Evolutionary conservation across 225 moss, liverwort and hornwort genomes (phyloP), one percentile per base, ranked within the genome.

Genomic region (Pleurozium schreberi): DNA sequence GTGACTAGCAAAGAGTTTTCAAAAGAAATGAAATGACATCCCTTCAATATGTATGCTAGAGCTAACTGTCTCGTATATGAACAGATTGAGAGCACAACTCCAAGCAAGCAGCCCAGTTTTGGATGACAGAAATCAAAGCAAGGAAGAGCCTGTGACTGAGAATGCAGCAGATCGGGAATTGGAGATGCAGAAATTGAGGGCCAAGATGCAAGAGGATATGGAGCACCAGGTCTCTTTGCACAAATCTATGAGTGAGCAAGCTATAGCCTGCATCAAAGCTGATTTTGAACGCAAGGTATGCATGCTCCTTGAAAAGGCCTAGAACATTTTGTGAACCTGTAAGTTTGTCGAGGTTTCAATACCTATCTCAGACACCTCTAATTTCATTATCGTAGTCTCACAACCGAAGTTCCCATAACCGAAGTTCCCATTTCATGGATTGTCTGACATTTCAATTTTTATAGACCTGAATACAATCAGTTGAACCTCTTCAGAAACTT

Each of bases 261-360:
- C 98, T 34, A 95, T 97, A 93, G 96, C 97, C 38, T 98, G 98
- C 93, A 98, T 98, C 91, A 97, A 97, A 91, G 97, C 98, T 84
- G 96, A 98, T 91, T 86, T 98, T 88, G 96, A 96, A 92, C 95
- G 96, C 65, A 96, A 98, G 95, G 98, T 96, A 93, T 28, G 75
- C 55, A 90, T 82, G 43, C 82, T 71, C 34, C 45, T 81, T 85
- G 19, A 85, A n/a, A 89, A 49, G 34, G 25, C 8, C 8, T 38
- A 67, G 38, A 81, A 36, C 47, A 34, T 77, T 82, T 50, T 18
- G 50, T 86, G 90, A 76, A 57, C 31, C 66, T 68, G 70, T 18
- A 45, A 74, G 25, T 88, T 85, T 47, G 12, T 76, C 53, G 67
- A 83, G 83, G 40, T n/a, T 82, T 83, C 40, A 36, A 53, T 55